Conservation (phyloP, 2,329 filamentous ascomycete genomes). For the Colletotrichum theobromicola region DNA sequence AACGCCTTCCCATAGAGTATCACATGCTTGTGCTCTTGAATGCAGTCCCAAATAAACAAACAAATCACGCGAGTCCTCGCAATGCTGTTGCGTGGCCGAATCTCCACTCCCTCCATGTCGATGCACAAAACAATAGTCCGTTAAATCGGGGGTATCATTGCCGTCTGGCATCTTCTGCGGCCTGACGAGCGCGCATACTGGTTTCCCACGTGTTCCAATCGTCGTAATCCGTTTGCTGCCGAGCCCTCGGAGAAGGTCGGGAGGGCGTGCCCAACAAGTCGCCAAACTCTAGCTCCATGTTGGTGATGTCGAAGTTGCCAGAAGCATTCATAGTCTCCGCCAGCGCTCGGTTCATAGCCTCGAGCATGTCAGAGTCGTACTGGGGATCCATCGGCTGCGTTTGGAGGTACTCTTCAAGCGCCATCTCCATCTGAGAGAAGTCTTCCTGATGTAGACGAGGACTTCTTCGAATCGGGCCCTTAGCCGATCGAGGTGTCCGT, state of each 20-base stretch:
- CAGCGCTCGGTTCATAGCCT: slow-evolving; percentile 19
- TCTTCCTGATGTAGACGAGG: slow-evolving; percentile 17
- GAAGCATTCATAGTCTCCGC: slow-evolving; percentile 10
- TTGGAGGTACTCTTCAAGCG: slow-evolving; percentile 15
- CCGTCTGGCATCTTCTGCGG: neutral
- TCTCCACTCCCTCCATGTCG: neutral
- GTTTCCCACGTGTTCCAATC: slow-evolving; percentile 16
- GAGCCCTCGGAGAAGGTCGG: neutral
- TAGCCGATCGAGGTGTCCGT: slow-evolving; percentile 42
- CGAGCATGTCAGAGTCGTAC: slow-evolving; percentile 17
- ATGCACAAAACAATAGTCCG: neutral
- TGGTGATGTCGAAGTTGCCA: slow-evolving; percentile 12
- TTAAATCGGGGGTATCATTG: neutral
- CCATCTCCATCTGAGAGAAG: slow-evolving; percentile 16
- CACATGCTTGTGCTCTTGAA: neutral
- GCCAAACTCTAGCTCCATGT: slow-evolving; percentile 17
- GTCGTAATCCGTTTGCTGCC: slow-evolving; percentile 1
- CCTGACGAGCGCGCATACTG: slow-evolving; percentile 2
- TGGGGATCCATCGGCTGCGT: slow-evolving; percentile 8
- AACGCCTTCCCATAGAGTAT: neutral
- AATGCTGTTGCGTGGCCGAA: neutral
- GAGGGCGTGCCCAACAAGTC: slow-evolving; percentile 10
- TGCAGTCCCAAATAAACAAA: neutral
- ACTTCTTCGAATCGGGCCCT: slow-evolving; percentile 9
- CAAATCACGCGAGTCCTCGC: neutral